Evolutionary conservation across 2,329 filamentous ascomycete species (phyloP), one percentile per base, ranked within the genome.

Genomic region (Trichophaea hybrida): DNA sequence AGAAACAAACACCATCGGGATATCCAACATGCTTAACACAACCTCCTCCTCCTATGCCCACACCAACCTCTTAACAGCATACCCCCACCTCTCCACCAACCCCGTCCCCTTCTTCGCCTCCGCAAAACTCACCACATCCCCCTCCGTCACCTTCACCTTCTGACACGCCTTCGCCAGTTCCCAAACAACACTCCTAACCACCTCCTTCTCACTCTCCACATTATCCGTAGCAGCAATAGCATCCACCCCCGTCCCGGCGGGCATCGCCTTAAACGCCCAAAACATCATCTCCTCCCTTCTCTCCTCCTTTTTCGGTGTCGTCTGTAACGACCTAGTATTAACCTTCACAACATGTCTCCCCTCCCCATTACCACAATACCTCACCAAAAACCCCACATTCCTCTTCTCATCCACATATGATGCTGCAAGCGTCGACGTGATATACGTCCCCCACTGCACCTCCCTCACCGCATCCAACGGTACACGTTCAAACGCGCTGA

Each of bases 21-120:
- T 24, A 24, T 24, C 24, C 3, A 24, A 24, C 24, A 24, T 24
- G 24, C 24, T 24, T 24, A 24, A 24, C 24, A 24, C 24, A 24
- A 24, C 24, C 24, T 24, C 24, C 24, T 24, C 50, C 50, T 6
- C 4, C 50, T 64, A 68, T 63, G 67, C 66, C 93, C 93, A 97
- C 10, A 98, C 89, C 70, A 97, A 74, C 76, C 88, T 94, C 80
- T 95, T 96, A 68, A 97, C 78, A 61, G 85, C 86, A 75, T 97
- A 89, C 1, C 89, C 88, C 69, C 94, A 73, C 71, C 91, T 84
- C 73, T 96, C 91, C 56, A 97, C 72, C 67, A 94, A 77, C 0
- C 89, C 87, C 0, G 91, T 96, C 62, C 84, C 89, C 75, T 80
- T 86, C 77, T 81, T 91, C 59, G 93, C 93, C 69, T 96, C 89